These are phyloP conservation scores for Mycena albidolilacea DNA, from an alignment of 768 basidiomycete species.

Conservation along the genomic window DNA sequence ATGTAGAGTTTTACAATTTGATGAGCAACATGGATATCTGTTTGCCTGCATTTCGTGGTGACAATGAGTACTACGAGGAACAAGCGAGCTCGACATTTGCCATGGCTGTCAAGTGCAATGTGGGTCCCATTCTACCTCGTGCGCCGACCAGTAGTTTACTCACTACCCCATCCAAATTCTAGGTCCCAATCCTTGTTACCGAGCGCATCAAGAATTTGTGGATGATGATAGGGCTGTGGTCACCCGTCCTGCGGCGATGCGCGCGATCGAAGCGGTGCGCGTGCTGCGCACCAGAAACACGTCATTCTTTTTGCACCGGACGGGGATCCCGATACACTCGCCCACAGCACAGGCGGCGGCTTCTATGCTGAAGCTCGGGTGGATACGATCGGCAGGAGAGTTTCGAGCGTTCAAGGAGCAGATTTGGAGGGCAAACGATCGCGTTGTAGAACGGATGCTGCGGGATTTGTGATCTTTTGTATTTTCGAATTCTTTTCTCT, in stretches of 20 bases:
- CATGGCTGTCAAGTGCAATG: slow-evolving; percentile 57
- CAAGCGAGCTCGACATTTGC: slow-evolving; percentile 61
- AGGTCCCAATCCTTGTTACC: slow-evolving; percentile 60
- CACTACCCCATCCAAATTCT: background rate
- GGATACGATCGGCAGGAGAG: slow-evolving; percentile 45
- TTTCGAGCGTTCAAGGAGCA: slow-evolving; percentile 47
- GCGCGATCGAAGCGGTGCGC: slow-evolving; percentile 55
- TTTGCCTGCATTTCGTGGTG: slow-evolving; percentile 54
- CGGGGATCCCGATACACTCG: slow-evolving; percentile 36
- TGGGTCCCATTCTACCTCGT: slow-evolving; percentile 34
- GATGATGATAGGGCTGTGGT: slow-evolving; percentile 53
- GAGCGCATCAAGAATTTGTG: slow-evolving; percentile 52
- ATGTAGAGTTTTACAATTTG: slow-evolving; percentile 50
- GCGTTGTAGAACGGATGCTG: slow-evolving; percentile 49
- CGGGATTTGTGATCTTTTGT: slow-evolving; percentile 40
- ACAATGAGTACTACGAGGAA: slow-evolving; percentile 48
- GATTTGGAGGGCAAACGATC: slow-evolving; percentile 50
- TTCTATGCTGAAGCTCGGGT: slow-evolving; percentile 50
- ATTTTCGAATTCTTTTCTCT: too few species aligned
- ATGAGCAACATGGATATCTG: slow-evolving; percentile 58
- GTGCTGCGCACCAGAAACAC: slow-evolving; percentile 52
- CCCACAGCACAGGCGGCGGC: slow-evolving; percentile 42
- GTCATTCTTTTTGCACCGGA: slow-evolving; percentile 41
- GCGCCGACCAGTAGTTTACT: background rate
- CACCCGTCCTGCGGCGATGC: slow-evolving; percentile 57